Evolutionary conservation across 441 rosid genomes (phyloP), one percentile per base, ranked within the genome.

Genomic region (Euphorbia schlechtendalii): DNA sequence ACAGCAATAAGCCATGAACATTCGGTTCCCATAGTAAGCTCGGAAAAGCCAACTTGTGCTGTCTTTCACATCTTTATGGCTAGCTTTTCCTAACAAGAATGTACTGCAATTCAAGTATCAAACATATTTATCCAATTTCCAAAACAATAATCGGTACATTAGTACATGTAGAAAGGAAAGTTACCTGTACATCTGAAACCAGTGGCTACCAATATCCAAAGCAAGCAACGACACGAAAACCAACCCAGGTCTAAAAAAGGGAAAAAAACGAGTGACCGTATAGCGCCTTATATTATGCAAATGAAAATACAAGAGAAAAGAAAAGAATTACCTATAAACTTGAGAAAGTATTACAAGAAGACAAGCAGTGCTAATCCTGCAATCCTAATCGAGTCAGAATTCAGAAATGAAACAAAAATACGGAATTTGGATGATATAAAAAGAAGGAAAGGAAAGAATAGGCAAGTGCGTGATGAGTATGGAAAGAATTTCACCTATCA

Each of bases 101-200:
- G 97, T 90, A 70, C 96, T 90, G 92, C 78, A 61, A 64, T 72
- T 27, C 48, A 70, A 73, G 54, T 54, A 76, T 40, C 62, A 61
- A 54, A 58, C 46, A 70, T 71, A 36, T 18, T 28, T 30, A 62
- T 40, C 27, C 22, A 34, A 36, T 38, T 36, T 56, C 59, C 59
- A 12, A 61, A 66, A 18, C 46, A 21, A 9, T 40, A 63, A 5
- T 40, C 14, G 4, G 10, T 57, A 27, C 62, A 72, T 40, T 49
- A 65, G n/a, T n/a, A n/a, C n/a, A n/a, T 56, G 46, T 24, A 49
- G 9, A 52, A 63, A 30, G 56, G 41, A 38, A 46, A 32, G 67
- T 55, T 77, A 90, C 99, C 96, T 94, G 80, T 91, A 91, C 99
- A 94, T 87, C 79, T 91, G 97, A 59, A 94, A 82, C 98, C 96